Evolutionary conservation across 345 rosid genomes (phyloP), one percentile per base, ranked within the genome.

Genomic region (Pistacia integerrima): DNA sequence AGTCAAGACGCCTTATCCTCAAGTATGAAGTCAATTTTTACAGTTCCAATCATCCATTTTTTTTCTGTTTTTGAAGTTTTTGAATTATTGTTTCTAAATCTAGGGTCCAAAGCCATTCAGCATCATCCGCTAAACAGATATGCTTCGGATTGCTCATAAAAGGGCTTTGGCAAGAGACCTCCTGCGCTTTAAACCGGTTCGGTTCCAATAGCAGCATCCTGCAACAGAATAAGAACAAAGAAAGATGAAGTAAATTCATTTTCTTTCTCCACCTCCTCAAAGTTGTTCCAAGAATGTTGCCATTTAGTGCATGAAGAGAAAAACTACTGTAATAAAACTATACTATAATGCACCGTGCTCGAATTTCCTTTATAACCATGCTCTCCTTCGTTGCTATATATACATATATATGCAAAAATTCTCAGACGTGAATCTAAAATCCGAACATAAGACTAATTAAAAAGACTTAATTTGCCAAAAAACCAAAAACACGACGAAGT

Each of bases 71-170:
- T n/a, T n/a, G n/a, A n/a, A n/a, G n/a, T n/a, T n/a, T n/a, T 59
- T 54, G 12, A 49, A 59, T 1, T 1, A 11, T 28, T 22, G 30
- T 67, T 54, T 60, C 63, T 57, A 30, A 44, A 59, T 48, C 51
- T 30, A 72, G 80, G 67, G 11, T 76, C 54, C 20, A 51, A 60
- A 65, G 63, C 70, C 48, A 16, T 64, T 70, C 65, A 59, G 14
- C 55, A 14, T 11, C 67, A 22, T 20, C 71, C 49, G 61, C 68
- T 17, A 56, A 10, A 22, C 12, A 13, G 30, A 30, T 20, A 17
- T 8, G 36, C 10, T 61, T 61, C 17, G 7, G n/a, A 46, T 17
- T 2, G 41, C 58, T 59, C 67, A 12, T 22, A 3, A 59, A 20
- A 41, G 55, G 51, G 75, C 65, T 16, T 28, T 18, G 61, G 65